Evolutionary conservation across 805 yeast species (phyloP).

Genomic region (Saccharomycopsis babjevae): DNA sequence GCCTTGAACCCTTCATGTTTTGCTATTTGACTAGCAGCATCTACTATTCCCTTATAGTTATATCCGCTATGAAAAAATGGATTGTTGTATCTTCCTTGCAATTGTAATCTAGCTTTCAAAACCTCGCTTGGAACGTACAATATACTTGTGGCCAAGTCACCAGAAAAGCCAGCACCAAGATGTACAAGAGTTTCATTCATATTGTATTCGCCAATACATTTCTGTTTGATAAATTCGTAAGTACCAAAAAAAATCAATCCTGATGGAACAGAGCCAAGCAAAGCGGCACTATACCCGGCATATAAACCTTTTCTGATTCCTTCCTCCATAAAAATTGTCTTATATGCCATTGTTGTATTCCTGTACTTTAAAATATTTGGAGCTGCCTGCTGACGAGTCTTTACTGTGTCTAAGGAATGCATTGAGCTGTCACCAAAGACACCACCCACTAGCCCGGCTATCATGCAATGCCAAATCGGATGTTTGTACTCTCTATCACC

Average conservation of each 20-base stretch:
- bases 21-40: conserved; percentile 60
- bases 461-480: conserved; percentile 26
- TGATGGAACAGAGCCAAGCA: conserved; percentile 87
- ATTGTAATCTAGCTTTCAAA: conserved; percentile 80
- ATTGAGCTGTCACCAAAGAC: conserved; percentile 82
- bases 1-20: conserved; percentile 65
- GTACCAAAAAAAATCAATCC: conserved; percentile 92
- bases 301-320: conserved; percentile 79
- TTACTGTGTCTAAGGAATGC: conserved; percentile 96
- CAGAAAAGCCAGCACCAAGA: conserved; percentile 80
- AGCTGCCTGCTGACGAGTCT: conserved; percentile 96
- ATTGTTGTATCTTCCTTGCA: conserved; percentile 83
- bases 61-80: conserved; percentile 73
- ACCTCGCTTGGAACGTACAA: conserved; percentile 95
- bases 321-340: conserved; percentile 70
- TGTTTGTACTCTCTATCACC: neutral
- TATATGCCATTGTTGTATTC: conserved; percentile 66
- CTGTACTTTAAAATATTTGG: conserved; percentile 55
- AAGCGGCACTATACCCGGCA: conserved; percentile 88
- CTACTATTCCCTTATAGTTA: conserved; percentile 64
- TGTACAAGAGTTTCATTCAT: conserved; percentile 74
- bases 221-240: conserved; percentile 73
- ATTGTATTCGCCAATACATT: conserved; percentile 49
- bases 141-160: conserved; percentile 81
- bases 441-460: conserved; percentile 95